A percentile compares a stretch with the other conserved stretches of the same genome.
These are phyloP conservation scores for Basidiobolus meristosporus DNA, from an alignment of 371 early-diverging fungal genomes.

Conservation along the genomic window DNA sequence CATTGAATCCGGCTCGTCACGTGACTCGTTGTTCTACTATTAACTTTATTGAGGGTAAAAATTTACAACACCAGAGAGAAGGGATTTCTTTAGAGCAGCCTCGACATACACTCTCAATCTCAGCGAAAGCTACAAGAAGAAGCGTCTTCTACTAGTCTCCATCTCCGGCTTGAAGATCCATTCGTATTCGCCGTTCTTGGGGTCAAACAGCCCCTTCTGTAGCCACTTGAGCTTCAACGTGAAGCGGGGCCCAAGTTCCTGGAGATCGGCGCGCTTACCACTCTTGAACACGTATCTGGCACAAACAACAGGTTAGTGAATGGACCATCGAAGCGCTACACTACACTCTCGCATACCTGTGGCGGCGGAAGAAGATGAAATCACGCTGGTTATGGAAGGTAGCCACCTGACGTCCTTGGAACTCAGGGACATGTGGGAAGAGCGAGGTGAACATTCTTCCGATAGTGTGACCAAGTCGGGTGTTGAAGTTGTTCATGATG, in stretches of 20 bases:
- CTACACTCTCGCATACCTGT: constrained; percentile 30
- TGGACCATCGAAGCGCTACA: neutral
- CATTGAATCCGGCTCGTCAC: too few species aligned
- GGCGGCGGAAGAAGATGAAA: constrained; percentile 96
- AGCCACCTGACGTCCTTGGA: constrained; percentile 86
- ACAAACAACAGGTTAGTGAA: neutral
- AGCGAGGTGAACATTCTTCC: constrained; percentile 92
- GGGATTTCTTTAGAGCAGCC: too few species aligned
- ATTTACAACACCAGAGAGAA: too few species aligned
- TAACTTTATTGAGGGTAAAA: too few species aligned
- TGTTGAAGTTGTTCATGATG: constrained; percentile 94
- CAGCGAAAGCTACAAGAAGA: constrained; percentile 41
- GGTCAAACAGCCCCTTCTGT: constrained; percentile 85
- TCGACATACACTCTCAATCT: too few species aligned
- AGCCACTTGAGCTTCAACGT: constrained; percentile 87
- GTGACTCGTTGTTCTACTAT: too few species aligned
- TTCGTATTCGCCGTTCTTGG: constrained; percentile 76
- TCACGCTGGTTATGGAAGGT: constrained; percentile 99
- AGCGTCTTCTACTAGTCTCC: constrained; percentile 67
- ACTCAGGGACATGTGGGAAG: constrained; percentile 93
- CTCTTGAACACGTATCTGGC: constrained; percentile 65
- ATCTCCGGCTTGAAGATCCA: constrained; percentile 83
- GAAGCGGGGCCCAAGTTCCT: constrained; percentile 94
- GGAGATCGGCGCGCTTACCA: constrained; percentile 74
- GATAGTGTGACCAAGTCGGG: constrained; percentile 89